These are phyloP conservation scores for Auricularia auricula-judae DNA, from an alignment of 768 basidiomycete genomes.

Conservation along the genomic window DNA sequence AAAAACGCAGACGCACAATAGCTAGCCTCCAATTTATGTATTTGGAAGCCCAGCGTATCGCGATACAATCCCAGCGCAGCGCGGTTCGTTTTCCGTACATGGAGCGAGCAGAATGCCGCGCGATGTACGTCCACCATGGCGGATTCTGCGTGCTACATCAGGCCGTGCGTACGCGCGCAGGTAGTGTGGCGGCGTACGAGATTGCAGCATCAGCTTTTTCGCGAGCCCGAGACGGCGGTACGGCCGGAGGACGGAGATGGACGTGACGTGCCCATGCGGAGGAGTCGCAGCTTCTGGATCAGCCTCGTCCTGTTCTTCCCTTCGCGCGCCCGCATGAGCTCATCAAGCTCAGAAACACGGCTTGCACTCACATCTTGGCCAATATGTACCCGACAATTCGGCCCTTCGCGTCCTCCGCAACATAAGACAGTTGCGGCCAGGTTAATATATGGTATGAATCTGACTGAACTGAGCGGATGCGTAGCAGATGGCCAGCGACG, in stretches of 20 bases:
- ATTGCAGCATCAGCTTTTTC: constrained; percentile 87
- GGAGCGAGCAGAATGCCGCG: constrained; percentile 30
- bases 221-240: constrained; percentile 88
- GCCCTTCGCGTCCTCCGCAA: constrained; percentile 83
- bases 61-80: constrained; percentile 36
- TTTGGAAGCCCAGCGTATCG: constrained; percentile 36
- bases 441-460: constrained; percentile 85
- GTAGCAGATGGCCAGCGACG: constrained; percentile 1
- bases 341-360: neutral
- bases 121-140: constrained; percentile 36
- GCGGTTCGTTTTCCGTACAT: constrained; percentile 37
- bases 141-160: constrained; percentile 20
- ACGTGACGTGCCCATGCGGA: constrained; percentile 85
- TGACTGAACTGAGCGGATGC: constrained; percentile 17
- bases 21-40: constrained; percentile 31
- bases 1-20: constrained; percentile 25
- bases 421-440: constrained; percentile 90
- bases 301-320: neutral
- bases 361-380: constrained; percentile 71
- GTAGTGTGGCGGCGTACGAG: constrained; percentile 45
- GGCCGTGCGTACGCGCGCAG: neutral
- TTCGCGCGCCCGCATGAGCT: neutral
- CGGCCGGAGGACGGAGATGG: constrained; percentile 85
- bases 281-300: constrained; percentile 14
- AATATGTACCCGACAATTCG: constrained; percentile 90